Conservation (phyloP, 2,329 filamentous ascomycete species). For the Botrytis medusae region DNA sequence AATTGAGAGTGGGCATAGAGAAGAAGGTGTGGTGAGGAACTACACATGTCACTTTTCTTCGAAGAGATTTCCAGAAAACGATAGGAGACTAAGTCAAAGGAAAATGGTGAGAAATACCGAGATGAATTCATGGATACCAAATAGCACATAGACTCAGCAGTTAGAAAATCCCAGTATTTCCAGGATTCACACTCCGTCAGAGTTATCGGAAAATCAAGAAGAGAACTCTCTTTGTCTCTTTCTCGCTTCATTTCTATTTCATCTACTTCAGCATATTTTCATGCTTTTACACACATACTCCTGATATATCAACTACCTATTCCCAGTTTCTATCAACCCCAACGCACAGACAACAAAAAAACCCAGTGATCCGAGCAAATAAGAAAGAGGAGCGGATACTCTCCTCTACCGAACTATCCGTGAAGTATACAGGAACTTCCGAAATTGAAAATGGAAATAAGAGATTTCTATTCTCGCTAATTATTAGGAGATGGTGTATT, state of each 20-base stretch:
- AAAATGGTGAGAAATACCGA: background rate
- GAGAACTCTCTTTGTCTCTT: too few relatives aligned
- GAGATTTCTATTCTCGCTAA: background rate
- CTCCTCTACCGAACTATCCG: too few relatives aligned
- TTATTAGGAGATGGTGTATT: background rate
- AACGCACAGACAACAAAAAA: too few relatives aligned
- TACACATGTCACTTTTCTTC: rapidly evolving
- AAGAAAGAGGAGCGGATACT: too few relatives aligned
- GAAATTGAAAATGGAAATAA: rapidly evolving
- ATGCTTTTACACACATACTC: background rate
- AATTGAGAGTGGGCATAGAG: background rate
- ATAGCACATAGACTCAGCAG: background rate
- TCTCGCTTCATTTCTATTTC: background rate
- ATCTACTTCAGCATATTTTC: background rate
- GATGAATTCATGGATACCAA: background rate
- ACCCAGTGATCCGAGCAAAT: too few relatives aligned
- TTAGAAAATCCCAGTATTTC: background rate
- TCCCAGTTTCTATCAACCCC: too few relatives aligned
- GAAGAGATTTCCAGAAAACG: rapidly evolving
- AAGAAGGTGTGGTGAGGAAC: background rate
- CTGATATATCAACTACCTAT: background rate
- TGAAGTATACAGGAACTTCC: background rate
- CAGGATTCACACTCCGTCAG: background rate
- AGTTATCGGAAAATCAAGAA: background rate
- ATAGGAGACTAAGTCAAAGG: background rate